Conservation (phyloP, 2,329 filamentous ascomycete genomes). For the Beauveria asiatica region DNA sequence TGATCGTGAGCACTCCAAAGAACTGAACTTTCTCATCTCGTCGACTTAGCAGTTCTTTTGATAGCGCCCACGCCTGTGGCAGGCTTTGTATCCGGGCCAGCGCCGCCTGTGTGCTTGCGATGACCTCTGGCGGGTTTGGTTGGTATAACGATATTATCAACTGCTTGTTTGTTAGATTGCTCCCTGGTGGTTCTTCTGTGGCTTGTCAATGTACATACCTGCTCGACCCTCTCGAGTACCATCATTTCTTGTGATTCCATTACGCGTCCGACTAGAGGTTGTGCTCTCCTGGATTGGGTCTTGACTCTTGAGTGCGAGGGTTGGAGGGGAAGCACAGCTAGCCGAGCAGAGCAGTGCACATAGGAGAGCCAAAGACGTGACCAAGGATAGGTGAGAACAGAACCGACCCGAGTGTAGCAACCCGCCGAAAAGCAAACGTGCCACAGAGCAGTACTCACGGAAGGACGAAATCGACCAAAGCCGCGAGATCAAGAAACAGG, state of each 20-base stretch:
- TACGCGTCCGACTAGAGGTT: too few species aligned
- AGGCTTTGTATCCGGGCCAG: slow-evolving; percentile 74
- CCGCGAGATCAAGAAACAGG: neutral
- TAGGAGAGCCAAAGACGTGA: too few species aligned
- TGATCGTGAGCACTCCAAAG: slow-evolving; percentile 87
- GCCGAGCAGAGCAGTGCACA: neutral
- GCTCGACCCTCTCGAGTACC: slow-evolving; percentile 5
- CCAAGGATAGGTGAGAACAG: neutral
- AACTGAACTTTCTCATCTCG: slow-evolving; percentile 73
- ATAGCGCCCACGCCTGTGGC: slow-evolving; percentile 75
- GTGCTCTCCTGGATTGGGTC: too few species aligned
- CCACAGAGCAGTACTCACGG: neutral
- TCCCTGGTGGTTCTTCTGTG: too few species aligned
- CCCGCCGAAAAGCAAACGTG: neutral
- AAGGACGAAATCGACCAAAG: neutral
- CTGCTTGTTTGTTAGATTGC: slow-evolving; percentile 12
- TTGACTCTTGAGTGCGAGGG: neutral
- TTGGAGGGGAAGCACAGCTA: neutral
- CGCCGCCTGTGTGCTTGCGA: slow-evolving; percentile 55
- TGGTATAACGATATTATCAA: slow-evolving; percentile 46
- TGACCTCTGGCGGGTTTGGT: slow-evolving; percentile 38
- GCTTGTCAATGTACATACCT: neutral
- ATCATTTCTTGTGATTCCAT: neutral
- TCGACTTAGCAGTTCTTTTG: slow-evolving; percentile 62
- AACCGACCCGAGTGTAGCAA: neutral